phyloP scores from a whole-genome alignment of 495 filamentous ascomycete species.

The Neurospora discreta region DNA sequence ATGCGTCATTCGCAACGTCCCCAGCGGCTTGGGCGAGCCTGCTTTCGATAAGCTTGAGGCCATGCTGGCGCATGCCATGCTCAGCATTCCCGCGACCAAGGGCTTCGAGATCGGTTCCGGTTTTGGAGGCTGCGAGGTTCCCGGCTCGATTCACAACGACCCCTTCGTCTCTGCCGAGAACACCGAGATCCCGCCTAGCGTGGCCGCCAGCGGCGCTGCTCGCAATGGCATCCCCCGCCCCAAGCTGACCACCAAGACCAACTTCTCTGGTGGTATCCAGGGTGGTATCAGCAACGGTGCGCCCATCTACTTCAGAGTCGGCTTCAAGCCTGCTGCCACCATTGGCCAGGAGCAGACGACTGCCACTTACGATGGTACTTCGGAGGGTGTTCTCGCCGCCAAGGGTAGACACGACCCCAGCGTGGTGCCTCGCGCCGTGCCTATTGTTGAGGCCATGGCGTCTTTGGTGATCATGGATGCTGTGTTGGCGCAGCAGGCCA shows the following conservation, averaged over 20 bases:
- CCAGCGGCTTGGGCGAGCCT: slow-evolving; percentile 83
- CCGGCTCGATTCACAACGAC: slow-evolving; percentile 90
- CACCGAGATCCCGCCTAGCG: slow-evolving; percentile 18
- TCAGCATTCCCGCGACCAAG: slow-evolving; percentile 93
- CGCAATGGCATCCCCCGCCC: slow-evolving; percentile 28
- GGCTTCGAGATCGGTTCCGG: slow-evolving; percentile 95
- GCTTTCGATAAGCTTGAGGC: slow-evolving; percentile 96
- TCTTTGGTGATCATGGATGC: slow-evolving; percentile 85
- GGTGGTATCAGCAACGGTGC: slow-evolving; percentile 95
- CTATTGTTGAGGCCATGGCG: slow-evolving; percentile 96
- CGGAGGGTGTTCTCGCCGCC: slow-evolving; percentile 70
- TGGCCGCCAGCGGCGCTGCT: slow-evolving; percentile 26
- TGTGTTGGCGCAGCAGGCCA: slow-evolving; percentile 73
- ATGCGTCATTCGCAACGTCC: slow-evolving; percentile 87
- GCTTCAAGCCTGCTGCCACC: slow-evolving; percentile 92
- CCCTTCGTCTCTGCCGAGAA: slow-evolving; percentile 57
- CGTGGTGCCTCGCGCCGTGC: slow-evolving; percentile 86
- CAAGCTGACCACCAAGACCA: slow-evolving; percentile 77
- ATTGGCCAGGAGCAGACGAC: slow-evolving; percentile 89
- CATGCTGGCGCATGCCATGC: slow-evolving; percentile 88
- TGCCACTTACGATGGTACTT: slow-evolving; percentile 59
- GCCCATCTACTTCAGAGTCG: slow-evolving; percentile 88
- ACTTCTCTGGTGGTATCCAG: slow-evolving; percentile 94
- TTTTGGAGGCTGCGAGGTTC: slow-evolving; percentile 77
- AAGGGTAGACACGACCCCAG: slow-evolving; percentile 96